A percentile compares a stretch with the other conserved stretches of the same genome.
These are phyloP conservation scores for Rachicladosporium sp. DNA, from an alignment of 2,329 filamentous ascomycete genomes.

Conservation along the genomic window DNA sequence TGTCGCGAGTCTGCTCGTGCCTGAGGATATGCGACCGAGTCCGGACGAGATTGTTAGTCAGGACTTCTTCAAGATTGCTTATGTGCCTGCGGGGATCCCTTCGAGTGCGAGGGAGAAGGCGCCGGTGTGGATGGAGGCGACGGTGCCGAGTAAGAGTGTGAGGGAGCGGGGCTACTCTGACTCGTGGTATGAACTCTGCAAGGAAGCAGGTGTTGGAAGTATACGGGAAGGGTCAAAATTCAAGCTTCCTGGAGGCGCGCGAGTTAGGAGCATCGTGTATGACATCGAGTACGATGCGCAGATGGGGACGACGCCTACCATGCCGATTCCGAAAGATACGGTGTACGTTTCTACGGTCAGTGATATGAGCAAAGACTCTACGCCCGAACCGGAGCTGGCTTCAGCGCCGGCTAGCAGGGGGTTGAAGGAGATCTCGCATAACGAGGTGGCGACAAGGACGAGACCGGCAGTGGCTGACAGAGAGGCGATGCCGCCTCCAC, in stretches of 20 bases:
- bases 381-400: slow-evolving; percentile 27
- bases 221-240: slow-evolving; percentile 34
- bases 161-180: slow-evolving; percentile 37
- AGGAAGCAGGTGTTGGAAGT: slow-evolving; percentile 38
- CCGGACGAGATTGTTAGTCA: slow-evolving; percentile 71
- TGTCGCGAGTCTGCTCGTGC: slow-evolving; percentile 64
- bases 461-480: slow-evolving; percentile 10
- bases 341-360: slow-evolving; percentile 32
- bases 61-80: slow-evolving; percentile 65
- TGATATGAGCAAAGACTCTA: slow-evolving; percentile 17
- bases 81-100: slow-evolving; percentile 49
- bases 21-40: slow-evolving; percentile 61
- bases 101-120: slow-evolving; percentile 31
- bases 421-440: slow-evolving; percentile 34
- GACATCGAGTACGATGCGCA: slow-evolving; percentile 39
- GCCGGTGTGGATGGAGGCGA: slow-evolving; percentile 35
- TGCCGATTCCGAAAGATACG: slow-evolving; percentile 36
- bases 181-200: slow-evolving; percentile 39
- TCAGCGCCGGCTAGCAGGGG: slow-evolving; percentile 24
- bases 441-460: slow-evolving; percentile 22
- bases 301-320: slow-evolving; percentile 34
- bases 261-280: slow-evolving; percentile 36
- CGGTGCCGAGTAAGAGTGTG: slow-evolving; percentile 30
- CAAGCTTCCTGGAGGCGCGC: slow-evolving; percentile 33
- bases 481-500: slow-evolving; percentile 17